These are phyloP conservation scores for Diaporthe sp. DNA, from an alignment of 2,329 filamentous ascomycete genomes.

Conservation along the genomic window DNA sequence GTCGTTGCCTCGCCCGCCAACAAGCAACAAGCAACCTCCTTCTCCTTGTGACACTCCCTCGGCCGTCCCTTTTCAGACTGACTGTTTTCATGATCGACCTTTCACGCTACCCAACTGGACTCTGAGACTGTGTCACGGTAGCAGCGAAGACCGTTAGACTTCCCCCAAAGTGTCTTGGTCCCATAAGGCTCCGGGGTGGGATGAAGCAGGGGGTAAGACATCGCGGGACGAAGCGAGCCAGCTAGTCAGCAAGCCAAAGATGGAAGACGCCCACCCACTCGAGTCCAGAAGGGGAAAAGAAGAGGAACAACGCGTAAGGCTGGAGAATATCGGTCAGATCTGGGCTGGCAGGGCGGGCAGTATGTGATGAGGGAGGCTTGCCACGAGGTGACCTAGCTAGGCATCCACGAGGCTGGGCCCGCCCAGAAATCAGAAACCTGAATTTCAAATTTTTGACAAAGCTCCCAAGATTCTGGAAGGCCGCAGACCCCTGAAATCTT, in stretches of 20 bases:
- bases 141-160: background rate
- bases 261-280: background rate
- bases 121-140: background rate
- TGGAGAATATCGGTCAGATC: constrained; percentile 6
- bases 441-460: constrained; percentile 5
- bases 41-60: background rate
- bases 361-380: constrained; percentile 21
- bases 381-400: constrained; percentile 17
- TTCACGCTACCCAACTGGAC: too few relatives aligned
- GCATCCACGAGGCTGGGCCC: constrained; percentile 28
- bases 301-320: background rate
- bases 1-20: background rate
- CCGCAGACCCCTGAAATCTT: background rate
- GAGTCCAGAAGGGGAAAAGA: too few relatives aligned
- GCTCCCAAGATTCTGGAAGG: background rate
- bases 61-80: background rate
- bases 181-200: constrained; percentile 15
- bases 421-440: constrained; percentile 13
- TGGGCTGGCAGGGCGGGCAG: background rate
- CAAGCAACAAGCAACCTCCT: background rate
- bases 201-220: constrained; percentile 4
- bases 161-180: background rate
- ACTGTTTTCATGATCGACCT: background rate
- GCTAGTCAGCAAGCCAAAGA: background rate
- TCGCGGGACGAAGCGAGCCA: constrained; percentile 17